Conservation (phyloP, 805 yeast species). For the Metschnikowia cubensis region DNA sequence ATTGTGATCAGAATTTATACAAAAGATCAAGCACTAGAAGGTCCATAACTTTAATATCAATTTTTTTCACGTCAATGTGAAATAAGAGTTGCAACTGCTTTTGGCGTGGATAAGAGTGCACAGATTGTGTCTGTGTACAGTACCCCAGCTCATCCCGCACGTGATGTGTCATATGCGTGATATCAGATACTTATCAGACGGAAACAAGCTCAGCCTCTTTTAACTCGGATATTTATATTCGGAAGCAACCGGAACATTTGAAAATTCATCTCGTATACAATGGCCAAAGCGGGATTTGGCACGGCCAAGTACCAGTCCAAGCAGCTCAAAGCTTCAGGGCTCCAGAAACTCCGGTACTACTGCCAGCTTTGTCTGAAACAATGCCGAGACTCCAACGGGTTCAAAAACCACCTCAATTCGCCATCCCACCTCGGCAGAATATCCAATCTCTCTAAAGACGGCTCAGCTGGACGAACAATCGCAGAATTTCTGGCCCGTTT, state of each 20-base stretch:
- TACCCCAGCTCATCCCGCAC: background rate
- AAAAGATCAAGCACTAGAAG: too few species aligned
- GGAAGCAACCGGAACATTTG: background rate
- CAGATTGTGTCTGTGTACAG: background rate
- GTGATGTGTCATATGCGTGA: background rate
- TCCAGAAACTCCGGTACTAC: conserved; percentile 80
- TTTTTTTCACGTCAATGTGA: too few species aligned
- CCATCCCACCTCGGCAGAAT: conserved; percentile 68
- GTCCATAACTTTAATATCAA: too few species aligned
- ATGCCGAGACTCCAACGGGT: conserved; percentile 95
- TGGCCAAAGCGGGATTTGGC: conserved; percentile 38
- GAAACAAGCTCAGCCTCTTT: background rate
- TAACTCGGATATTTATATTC: too few species aligned
- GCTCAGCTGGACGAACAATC: conserved; percentile 46
- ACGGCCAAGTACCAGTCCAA: conserved; percentile 66
- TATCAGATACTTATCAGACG: background rate
- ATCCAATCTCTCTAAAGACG: conserved; percentile 27
- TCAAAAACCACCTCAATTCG: conserved; percentile 82
- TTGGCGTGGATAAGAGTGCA: too few species aligned
- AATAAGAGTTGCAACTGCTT: too few species aligned
- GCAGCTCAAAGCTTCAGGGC: conserved; percentile 75
- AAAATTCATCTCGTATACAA: background rate
- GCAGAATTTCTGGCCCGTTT: conserved; percentile 60
- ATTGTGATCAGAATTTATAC: too few species aligned
- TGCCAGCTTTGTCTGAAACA: conserved; percentile 92